Evolutionary conservation across 1,139 yeast genomes (phyloP), one percentile per base, ranked within the genome.

Genomic region (Candida pseudoviswanathii): DNA sequence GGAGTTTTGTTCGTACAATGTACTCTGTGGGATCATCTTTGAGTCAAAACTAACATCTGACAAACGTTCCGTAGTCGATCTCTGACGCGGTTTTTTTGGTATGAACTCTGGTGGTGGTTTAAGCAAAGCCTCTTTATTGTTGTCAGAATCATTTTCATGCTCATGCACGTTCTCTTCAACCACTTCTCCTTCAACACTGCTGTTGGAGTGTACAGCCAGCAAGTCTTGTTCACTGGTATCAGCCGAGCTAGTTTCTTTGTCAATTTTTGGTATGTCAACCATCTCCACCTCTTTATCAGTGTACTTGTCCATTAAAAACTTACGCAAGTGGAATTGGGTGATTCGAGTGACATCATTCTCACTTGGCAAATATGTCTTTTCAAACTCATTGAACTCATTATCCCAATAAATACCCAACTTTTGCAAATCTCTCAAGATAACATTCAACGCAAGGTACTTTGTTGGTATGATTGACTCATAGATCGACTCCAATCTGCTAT

Each of bases 281-380:
- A 45, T 41, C 43, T 53, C 61, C 7, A 48, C 60, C 22, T 53
- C 60, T 41, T 57, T 54, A 8, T 72, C 67, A 46, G 74, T 66
- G 45, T 73, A 69, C 51, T 70, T 73, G 51, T 80, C 90, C 58
- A 81, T 67, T 59, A 94, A 85, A 49, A 91, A 78, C 58, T 85
- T 89, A 52, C 85, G 82, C 61, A 95, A 73, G 62, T 94, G 99
- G 57, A 86, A 86, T 10, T 96, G 89, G 2, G 99, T 92, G 43
- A 94, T 88, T 53, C 91, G 78, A 6, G 96, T 86, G 56, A 95
- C 89, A 75, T 95, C 99, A 61, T 87, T 89, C 65, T 95, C 99
- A 11, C 96, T 85, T 0, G 98, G 98, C 52, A 94, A 79, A 61
- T 80, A 94, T 29, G 76, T 77, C 47, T 79, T 79, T 55, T 89